Conservation (phyloP, 805 yeast genomes). For the Metschnikowia vanudenii region DNA sequence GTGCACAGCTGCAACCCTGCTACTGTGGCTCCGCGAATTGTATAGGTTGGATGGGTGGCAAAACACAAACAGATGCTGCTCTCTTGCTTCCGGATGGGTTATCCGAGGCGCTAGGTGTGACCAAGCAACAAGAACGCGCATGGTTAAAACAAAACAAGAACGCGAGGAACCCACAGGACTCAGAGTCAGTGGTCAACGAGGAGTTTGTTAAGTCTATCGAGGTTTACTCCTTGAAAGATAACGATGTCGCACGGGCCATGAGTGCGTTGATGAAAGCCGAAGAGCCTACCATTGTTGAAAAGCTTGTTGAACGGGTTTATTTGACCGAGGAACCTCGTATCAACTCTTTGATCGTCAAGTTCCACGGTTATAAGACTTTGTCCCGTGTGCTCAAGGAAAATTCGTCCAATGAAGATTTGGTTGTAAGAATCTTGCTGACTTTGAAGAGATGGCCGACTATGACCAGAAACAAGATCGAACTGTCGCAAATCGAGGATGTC, state of each 20-base stretch:
- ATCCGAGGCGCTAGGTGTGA: conserved; percentile 83
- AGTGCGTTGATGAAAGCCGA: conserved; percentile 76
- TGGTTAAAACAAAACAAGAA: conserved; percentile 64
- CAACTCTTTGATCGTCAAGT: conserved; percentile 59
- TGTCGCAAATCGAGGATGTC: conserved; percentile 68
- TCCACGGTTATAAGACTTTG: conserved; percentile 86
- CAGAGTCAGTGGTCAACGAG: conserved; percentile 58
- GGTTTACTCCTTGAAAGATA: conserved; percentile 48
- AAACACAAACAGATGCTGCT: conserved; percentile 92
- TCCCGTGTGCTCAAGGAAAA: conserved; percentile 53
- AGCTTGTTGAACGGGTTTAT: conserved; percentile 66
- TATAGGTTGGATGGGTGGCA: conserved; percentile 92
- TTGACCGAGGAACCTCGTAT: conserved; percentile 50
- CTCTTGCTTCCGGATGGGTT: conserved; percentile 76
- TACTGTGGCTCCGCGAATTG: conserved; percentile 93
- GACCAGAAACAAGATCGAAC: conserved; percentile 73
- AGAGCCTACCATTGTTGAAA: conserved; percentile 60
- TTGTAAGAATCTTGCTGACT: conserved; percentile 52
- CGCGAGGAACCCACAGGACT: conserved; percentile 46
- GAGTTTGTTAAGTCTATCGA: conserved; percentile 62
- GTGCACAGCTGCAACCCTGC: conserved; percentile 91
- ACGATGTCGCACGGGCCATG: conserved; percentile 75
- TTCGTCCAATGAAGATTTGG: conserved; percentile 37
- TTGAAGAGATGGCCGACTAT: conserved; percentile 54
- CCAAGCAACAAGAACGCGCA: conserved; percentile 62